Percentiles rank a stretch among this genome's conserved stretches.
Evolutionary conservation across 2,329 filamentous ascomycete genomes (phyloP).

Genomic region (Neofusicoccum sp.): DNA sequence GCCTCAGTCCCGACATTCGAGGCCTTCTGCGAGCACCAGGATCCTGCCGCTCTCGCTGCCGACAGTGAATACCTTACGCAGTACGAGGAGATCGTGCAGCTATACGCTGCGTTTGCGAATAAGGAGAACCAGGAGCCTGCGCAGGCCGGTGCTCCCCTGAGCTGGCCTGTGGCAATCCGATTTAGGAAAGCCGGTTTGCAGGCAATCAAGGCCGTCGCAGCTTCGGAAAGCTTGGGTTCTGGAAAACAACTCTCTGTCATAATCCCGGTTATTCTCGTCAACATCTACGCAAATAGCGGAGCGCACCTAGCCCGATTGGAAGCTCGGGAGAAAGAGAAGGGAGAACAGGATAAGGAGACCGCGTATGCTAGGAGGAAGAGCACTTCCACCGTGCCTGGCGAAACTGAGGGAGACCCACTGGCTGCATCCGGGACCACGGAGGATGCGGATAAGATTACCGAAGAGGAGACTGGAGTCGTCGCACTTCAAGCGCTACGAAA

Average conservation of each 20-base stretch:
- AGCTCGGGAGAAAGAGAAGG: slow-evolving; percentile 66
- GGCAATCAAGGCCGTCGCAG: slow-evolving; percentile 77
- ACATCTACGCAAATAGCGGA: slow-evolving; percentile 76
- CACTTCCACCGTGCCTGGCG: slow-evolving; percentile 74
- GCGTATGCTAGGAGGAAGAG: slow-evolving; percentile 71
- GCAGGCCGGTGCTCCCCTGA: slow-evolving; percentile 50
- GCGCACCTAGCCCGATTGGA: slow-evolving; percentile 70
- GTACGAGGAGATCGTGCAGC: slow-evolving; percentile 78
- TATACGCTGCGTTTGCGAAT: slow-evolving; percentile 80
- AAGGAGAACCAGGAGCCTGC: slow-evolving; percentile 55
- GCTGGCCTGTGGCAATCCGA: slow-evolving; percentile 74
- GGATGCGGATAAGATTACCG: slow-evolving; percentile 86
- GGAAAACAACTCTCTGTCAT: slow-evolving; percentile 76
- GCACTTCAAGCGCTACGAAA: slow-evolving; percentile 85
- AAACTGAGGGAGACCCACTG: slow-evolving; percentile 65
- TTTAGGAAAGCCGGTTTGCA: slow-evolving; percentile 57
- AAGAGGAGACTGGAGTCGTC: slow-evolving; percentile 83
- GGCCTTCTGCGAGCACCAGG: slow-evolving; percentile 85
- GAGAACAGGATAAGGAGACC: slow-evolving; percentile 68
- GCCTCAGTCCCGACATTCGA: slow-evolving; percentile 85
- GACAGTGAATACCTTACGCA: slow-evolving; percentile 81
- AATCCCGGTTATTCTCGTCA: slow-evolving; percentile 83
- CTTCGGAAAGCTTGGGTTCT: slow-evolving; percentile 76
- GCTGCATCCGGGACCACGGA: slow-evolving; percentile 79
- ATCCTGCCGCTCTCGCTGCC: slow-evolving; percentile 79